Conservation (phyloP, 257 asterid genomes). For the Solanum gracilifrons region DNA sequence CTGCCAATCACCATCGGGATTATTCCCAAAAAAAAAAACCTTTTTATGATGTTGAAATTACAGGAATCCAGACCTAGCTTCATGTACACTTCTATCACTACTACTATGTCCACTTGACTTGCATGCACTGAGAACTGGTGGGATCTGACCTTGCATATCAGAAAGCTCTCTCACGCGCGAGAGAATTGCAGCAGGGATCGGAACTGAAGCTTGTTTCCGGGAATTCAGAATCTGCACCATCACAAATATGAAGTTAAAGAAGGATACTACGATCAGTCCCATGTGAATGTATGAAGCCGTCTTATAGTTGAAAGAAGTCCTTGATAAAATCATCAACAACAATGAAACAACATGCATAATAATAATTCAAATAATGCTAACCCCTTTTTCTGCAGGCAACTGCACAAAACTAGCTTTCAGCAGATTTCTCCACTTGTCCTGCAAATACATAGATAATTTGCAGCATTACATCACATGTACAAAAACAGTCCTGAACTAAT, state of each 20-base stretch:
- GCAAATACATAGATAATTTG: slow-evolving; percentile 4
- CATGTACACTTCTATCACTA: slow-evolving; percentile 18
- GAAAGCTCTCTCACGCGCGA: slow-evolving; percentile 83
- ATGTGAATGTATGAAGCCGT: neutral
- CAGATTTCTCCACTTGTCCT: slow-evolving; percentile 99
- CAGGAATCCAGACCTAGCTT: slow-evolving; percentile 34
- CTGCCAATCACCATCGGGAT: neutral
- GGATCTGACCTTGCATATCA: slow-evolving; percentile 45
- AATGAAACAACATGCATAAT: neutral
- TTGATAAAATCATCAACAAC: neutral
- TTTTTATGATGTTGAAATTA: slow-evolving; percentile 17
- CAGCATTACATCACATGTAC: neutral
- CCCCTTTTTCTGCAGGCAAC: slow-evolving; percentile 63
- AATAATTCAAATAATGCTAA: slow-evolving; percentile 18
- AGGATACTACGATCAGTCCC: neutral
- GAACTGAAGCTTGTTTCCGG: slow-evolving; percentile 59
- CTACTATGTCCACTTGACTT: slow-evolving; percentile 24
- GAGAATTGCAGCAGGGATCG: slow-evolving; percentile 73
- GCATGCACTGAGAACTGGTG: slow-evolving; percentile 34
- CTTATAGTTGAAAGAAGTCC: neutral
- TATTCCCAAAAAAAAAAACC: neutral
- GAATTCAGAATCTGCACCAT: slow-evolving; percentile 38
- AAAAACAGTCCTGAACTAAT: neutral
- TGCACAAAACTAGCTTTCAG: slow-evolving; percentile 82
- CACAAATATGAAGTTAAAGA: neutral